phyloP scores from a whole-genome alignment of 2,329 filamentous ascomycete species.

The Botryotinia convoluta region DNA sequence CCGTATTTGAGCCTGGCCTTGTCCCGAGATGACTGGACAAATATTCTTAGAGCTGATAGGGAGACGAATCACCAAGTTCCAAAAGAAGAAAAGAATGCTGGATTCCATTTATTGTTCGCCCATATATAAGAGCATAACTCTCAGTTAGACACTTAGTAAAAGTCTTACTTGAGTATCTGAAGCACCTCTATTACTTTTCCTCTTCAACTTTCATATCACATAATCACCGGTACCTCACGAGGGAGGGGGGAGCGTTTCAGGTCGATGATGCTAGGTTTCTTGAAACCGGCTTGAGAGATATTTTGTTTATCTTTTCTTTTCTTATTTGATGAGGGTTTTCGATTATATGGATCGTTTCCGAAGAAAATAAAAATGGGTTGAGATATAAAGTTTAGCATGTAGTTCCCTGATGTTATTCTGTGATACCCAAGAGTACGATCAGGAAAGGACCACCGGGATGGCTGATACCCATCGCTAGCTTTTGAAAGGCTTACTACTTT shows the following conservation, averaged over 20 bases:
- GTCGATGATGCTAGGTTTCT: background rate
- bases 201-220: background rate
- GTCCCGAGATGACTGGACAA: background rate
- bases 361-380: too few species aligned
- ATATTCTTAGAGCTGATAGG: background rate
- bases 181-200: background rate
- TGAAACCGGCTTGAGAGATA: background rate
- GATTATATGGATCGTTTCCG: background rate
- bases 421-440: background rate
- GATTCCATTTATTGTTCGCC: background rate
- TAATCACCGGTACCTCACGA: background rate
- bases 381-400: too few species aligned
- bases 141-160: background rate
- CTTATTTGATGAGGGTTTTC: background rate
- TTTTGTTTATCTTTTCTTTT: background rate
- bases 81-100: background rate
- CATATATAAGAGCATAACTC: background rate
- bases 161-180: background rate
- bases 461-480: background rate
- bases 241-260: background rate
- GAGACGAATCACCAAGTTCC: background rate
- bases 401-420: background rate
- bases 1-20: background rate
- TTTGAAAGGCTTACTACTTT: background rate
- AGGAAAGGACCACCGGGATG: background rate